These are phyloP conservation scores for Clitocybe nebularis DNA, from an alignment of 1,284 basidiomycete species.

Conservation along the genomic window DNA sequence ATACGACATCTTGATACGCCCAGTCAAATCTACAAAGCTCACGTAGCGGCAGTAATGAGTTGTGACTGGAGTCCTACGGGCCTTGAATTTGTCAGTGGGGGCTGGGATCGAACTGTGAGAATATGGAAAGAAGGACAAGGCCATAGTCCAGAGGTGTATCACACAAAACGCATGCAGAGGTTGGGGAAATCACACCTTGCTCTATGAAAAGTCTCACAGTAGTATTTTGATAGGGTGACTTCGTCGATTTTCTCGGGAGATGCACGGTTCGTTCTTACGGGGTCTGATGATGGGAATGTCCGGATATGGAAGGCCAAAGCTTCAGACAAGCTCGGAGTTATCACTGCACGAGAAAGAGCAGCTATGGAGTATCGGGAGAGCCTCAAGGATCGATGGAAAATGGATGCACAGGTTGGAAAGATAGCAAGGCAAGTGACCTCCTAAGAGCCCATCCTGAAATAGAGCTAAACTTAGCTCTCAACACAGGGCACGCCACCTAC, in stretches of 20 bases:
- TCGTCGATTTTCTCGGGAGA: conserved; percentile 85
- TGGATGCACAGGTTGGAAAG: conserved; percentile 78
- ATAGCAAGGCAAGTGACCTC: conserved; percentile 64
- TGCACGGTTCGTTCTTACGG: conserved; percentile 89
- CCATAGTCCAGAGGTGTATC: conserved; percentile 87
- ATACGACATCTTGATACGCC: conserved; percentile 83
- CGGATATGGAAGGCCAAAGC: conserved; percentile 96
- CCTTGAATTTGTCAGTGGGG: conserved; percentile 93
- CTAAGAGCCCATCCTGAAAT: conserved; percentile 2
- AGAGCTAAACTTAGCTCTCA: neutral
- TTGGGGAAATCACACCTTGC: conserved; percentile 25
- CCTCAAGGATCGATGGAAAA: conserved; percentile 87
- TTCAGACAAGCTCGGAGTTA: conserved; percentile 87
- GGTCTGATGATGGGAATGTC: conserved; percentile 96
- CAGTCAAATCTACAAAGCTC: conserved; percentile 95
- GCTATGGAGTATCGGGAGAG: conserved; percentile 91
- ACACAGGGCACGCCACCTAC: conserved; percentile 77
- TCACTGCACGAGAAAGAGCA: conserved; percentile 90
- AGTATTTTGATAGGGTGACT: conserved; percentile 48
- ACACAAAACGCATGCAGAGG: conserved; percentile 99
- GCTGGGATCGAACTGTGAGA: conserved; percentile 93
- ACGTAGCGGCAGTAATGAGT: conserved; percentile 93
- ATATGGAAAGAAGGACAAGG: conserved; percentile 92
- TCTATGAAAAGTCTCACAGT: conserved; percentile 17
- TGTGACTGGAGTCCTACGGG: conserved; percentile 96